phyloP scores from a whole-genome alignment of 805 yeast species.

The Brettanomyces bruxellensis region DNA sequence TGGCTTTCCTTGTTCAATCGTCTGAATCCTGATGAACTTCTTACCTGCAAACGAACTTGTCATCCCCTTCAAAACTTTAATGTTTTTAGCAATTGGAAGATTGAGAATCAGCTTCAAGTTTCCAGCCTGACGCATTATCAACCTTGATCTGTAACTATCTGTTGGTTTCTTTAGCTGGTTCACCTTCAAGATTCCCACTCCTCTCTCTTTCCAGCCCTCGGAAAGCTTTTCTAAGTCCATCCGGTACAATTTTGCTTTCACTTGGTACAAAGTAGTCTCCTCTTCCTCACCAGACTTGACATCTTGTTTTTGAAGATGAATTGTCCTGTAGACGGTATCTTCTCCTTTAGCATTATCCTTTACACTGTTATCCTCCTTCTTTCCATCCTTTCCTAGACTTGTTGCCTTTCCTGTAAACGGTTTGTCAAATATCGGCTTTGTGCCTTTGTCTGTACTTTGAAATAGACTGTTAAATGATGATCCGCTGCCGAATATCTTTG shows the following conservation, averaged over 20 bases:
- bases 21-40: conserved; percentile 69
- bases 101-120: conserved; percentile 76
- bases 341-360: conserved; percentile 15
- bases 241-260: conserved; percentile 72
- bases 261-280: conserved; percentile 59
- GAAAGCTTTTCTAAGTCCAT: conserved; percentile 55
- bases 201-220: conserved; percentile 94
- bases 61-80: conserved; percentile 69
- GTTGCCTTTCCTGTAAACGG: no score
- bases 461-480: conserved; percentile 47
- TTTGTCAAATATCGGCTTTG: conserved; percentile 47
- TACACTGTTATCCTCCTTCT: conserved; percentile 12
- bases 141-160: conserved; percentile 39
- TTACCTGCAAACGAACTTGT: conserved; percentile 79
- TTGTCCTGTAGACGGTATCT: conserved; percentile 38
- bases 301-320: conserved; percentile 51
- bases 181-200: conserved; percentile 80
- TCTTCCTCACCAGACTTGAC: conserved; percentile 85
- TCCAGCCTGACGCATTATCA: conserved; percentile 89
- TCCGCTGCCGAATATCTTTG: conserved; percentile 33
- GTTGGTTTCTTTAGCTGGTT: conserved; percentile 32
- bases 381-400: conserved; percentile 6
- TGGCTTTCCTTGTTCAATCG: conserved; percentile 57
- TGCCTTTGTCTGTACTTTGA: conserved; percentile 27
- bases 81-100: conserved; percentile 50